Evolutionary conservation across 116 monocot species (phyloP).

Genomic region (Iris pallida): DNA sequence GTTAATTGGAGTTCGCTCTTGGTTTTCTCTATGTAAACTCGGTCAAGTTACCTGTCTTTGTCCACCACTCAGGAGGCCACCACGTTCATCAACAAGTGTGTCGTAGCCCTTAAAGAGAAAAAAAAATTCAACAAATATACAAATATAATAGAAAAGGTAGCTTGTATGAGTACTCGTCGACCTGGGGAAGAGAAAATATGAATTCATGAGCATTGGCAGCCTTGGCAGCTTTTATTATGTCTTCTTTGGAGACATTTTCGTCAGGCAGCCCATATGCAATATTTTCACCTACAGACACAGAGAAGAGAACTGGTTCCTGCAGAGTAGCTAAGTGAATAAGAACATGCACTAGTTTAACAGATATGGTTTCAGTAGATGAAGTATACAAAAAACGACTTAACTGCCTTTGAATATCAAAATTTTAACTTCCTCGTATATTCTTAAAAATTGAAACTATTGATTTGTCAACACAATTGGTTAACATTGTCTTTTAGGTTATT

Average conservation of each 20-base stretch:
- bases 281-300: constrained; percentile 92
- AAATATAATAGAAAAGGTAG: not conserved
- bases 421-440: too few species aligned
- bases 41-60: constrained; percentile 71
- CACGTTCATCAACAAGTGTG: constrained; percentile 85
- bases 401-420: too few species aligned
- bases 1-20: not conserved
- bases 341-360: not conserved
- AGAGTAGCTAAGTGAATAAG: constrained; percentile 5
- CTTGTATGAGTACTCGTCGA: constrained; percentile 7
- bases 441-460: too few species aligned
- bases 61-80: constrained; percentile 88
- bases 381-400: not conserved
- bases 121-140: not conserved
- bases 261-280: constrained; percentile 98
- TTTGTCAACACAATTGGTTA: too few species aligned
- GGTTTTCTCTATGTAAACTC: not conserved
- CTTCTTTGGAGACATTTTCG: constrained; percentile 85
- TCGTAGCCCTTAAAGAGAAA: constrained; percentile 72
- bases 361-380: too few species aligned
- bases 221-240: constrained; percentile 92
- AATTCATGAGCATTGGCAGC: constrained; percentile 99
- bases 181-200: constrained; percentile 93
- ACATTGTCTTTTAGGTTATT: too few species aligned
- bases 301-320: constrained; percentile 94